phyloP scores from a whole-genome alignment of 148 eudicot species.

The Fagopyrum tataricum region DNA sequence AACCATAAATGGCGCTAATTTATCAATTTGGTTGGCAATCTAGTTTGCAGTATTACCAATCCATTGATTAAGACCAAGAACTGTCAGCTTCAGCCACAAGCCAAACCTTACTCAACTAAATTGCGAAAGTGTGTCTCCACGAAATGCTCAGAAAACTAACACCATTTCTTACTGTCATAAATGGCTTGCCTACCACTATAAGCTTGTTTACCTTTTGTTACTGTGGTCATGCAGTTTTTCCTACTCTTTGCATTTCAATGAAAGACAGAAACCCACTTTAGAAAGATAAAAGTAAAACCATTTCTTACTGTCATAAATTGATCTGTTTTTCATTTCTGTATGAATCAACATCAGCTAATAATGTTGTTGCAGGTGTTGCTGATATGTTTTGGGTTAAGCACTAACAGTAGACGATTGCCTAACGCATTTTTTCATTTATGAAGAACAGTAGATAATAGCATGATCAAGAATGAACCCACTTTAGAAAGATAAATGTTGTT shows the following conservation, averaged over 20 bases:
- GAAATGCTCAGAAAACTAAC: too few relatives aligned
- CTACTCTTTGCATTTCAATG: constrained; percentile 54
- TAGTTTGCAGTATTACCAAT: constrained; percentile 42
- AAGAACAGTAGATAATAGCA: too few relatives aligned
- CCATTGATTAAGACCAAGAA: constrained; percentile 32
- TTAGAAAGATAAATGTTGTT: too few relatives aligned
- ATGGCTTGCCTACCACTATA: constrained; percentile 46
- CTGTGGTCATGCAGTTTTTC: constrained; percentile 57
- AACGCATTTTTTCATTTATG: too few relatives aligned
- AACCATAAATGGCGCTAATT: too few relatives aligned
- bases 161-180: too few relatives aligned
- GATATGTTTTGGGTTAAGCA: constrained; percentile 33
- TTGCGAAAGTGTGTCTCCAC: constrained; percentile 59
- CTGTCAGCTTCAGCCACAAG: constrained; percentile 48
- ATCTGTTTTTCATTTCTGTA: too few relatives aligned
- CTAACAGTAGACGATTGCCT: too few relatives aligned
- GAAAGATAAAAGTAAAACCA: constrained; percentile 46
- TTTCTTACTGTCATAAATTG: constrained; percentile 2
- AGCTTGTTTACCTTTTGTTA: constrained; percentile 61
- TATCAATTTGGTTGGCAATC: constrained; percentile 73
- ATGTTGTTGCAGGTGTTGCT: constrained; percentile 30
- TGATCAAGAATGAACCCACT: too few relatives aligned
- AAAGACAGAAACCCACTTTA: constrained; percentile 43
- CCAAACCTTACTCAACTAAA: constrained; percentile 66
- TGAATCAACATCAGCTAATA: not conserved